Base-by-base conservation (phyloP, 352 stramenopile species). In the Blastocystis sp. region DNA sequence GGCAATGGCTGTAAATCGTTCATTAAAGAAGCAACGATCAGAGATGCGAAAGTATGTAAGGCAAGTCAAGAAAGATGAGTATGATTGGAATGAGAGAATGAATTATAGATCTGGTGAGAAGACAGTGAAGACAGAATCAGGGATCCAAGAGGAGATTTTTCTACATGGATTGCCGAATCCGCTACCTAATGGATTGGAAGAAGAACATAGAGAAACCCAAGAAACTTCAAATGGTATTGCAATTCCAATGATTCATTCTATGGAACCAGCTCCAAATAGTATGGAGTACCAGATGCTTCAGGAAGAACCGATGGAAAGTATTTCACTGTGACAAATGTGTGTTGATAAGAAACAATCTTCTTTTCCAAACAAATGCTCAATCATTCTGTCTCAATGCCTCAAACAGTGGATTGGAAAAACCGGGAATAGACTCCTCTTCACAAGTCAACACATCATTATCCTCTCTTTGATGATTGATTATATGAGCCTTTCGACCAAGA, bases 161-260 rank as follows among this genome's bases (percentile, higher is more conserved):
- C 24, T 84, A 22, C 73, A 27, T 0, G 35, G 53, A 15, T 35
- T 84, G 19, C 73, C 48, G 51, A 35, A 40, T 33, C 22, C 48
- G 1, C n/a, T 64, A 19, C 9, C 37, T 19, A 62, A 22, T 5
- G 48, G 30, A 22, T 24, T 24, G 9, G 24, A 40, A 19, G 7
- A n/a, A 19, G 66, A 84, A 22, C 42, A 66, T 19, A 33, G 15
- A 19, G 9, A 24, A 35, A 62, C 13, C 4, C 53, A 68, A 24
- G 53, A 84, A 9, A 35, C 73, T n/a, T 35, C 58, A 57, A 84
- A 30, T 48, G 56, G 48, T 2, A 84, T 84, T 27, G 73, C 73
- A 11, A 84, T 84, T 64, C 73, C 73, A 37, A 27, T 54, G 48
- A 84, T 84, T 42, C 73, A 84, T 44, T 84, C 73, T 24, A 40